Conservation (phyloP, 805 yeast species). For the Tetrapisispora nanseiensis region DNA sequence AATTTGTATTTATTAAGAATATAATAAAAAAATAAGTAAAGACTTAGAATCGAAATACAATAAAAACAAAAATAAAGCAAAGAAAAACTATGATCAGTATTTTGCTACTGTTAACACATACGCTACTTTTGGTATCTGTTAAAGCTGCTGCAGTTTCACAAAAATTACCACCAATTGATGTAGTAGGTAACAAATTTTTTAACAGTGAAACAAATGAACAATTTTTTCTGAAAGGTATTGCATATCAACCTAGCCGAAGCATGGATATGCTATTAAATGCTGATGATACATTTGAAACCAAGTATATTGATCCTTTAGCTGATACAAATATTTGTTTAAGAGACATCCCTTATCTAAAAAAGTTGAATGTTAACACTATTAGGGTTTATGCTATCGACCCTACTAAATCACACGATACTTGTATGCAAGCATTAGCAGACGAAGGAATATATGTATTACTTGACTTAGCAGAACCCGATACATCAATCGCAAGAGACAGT, state of each 20-base stretch:
- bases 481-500: conserved; percentile 62
- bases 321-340: conserved; percentile 61
- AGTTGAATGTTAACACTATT: conserved; percentile 64
- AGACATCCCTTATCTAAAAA: conserved; percentile 67
- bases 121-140: too few species aligned
- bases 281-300: conserved; percentile 14
- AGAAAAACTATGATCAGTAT: too few species aligned
- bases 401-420: conserved; percentile 55
- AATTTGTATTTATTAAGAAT: too few species aligned
- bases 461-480: conserved; percentile 79
- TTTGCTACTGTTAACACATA: too few species aligned
- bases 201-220: conserved; percentile 63
- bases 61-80: too few species aligned
- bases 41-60: neutral
- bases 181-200: conserved; percentile 69
- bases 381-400: conserved; percentile 85
- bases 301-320: conserved; percentile 66
- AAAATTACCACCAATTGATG: conserved; percentile 37
- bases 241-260: conserved; percentile 59
- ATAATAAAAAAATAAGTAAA: too few species aligned
- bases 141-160: neutral
- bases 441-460: conserved; percentile 90
- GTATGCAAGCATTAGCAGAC: conserved; percentile 64
- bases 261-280: conserved; percentile 30
- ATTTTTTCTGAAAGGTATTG: conserved; percentile 80